Evolutionary conservation across 768 basidiomycete species (phyloP).

Genomic region (Phanerodontia chrysosporium): DNA sequence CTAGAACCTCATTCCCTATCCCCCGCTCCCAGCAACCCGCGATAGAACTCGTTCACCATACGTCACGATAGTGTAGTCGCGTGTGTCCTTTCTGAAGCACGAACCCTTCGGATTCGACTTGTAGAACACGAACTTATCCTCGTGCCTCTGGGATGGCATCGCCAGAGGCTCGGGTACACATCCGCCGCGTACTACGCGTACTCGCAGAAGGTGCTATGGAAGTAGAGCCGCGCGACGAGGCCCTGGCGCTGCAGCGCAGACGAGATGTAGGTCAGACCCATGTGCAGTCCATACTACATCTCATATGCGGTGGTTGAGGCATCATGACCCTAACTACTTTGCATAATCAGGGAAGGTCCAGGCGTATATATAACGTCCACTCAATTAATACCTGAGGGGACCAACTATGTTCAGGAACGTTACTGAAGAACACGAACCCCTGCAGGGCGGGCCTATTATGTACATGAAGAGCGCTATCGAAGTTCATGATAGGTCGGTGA

Average conservation of each 20-base stretch:
- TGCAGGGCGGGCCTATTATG: too few species aligned
- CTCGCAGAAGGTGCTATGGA: conserved; percentile 4
- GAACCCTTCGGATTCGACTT: conserved; percentile 8
- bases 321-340: too few species aligned
- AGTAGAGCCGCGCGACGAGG: background rate
- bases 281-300: conserved; percentile 10
- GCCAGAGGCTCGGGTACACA: conserved; percentile 5
- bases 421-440: too few species aligned
- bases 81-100: conserved; percentile 11
- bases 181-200: conserved; percentile 1
- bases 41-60: conserved; percentile 5
- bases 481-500: conserved; percentile 9
- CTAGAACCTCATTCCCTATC: conserved; percentile 11
- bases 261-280: conserved; percentile 8
- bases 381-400: too few species aligned
- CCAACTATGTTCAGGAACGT: too few species aligned
- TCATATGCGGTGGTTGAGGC: background rate
- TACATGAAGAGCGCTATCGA: background rate
- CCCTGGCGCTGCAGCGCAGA: background rate
- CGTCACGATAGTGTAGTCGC: background rate
- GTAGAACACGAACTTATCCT: conserved; percentile 4
- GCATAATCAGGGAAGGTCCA: too few species aligned
- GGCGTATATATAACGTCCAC: too few species aligned
- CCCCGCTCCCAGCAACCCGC: background rate
- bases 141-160: background rate